These are phyloP conservation scores for Hyphopichia wangnamkhiaoensis DNA, from an alignment of 1,139 yeast species.

Conservation along the genomic window DNA sequence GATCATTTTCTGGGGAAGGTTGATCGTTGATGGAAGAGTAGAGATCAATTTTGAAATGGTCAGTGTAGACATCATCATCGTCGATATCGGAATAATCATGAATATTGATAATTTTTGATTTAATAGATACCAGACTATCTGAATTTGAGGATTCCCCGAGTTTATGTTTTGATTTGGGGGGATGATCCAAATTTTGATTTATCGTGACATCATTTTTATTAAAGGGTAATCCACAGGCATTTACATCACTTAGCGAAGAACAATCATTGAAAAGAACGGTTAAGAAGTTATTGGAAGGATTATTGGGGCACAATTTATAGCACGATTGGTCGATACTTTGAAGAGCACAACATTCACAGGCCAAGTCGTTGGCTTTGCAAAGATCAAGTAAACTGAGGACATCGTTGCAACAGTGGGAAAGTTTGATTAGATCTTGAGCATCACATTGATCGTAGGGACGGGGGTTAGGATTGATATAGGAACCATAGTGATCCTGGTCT, in stretches of 20 bases:
- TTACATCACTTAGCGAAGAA: conserved; percentile 45
- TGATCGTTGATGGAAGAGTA: too few relatives aligned
- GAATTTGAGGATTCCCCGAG: conserved; percentile 1
- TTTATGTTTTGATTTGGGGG: conserved; percentile 4
- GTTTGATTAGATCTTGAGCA: conserved; percentile 43
- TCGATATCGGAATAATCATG: too few relatives aligned
- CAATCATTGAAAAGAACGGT: conserved; percentile 49
- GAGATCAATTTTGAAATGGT: neutral
- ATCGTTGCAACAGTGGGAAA: conserved; percentile 48
- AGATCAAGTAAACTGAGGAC: conserved; percentile 45
- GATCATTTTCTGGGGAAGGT: too few relatives aligned
- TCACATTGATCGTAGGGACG: conserved; percentile 37
- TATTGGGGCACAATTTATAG: conserved; percentile 50
- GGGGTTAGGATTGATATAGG: conserved; percentile 50
- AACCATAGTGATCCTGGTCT: conserved; percentile 32
- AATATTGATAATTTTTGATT: conserved; percentile 10
- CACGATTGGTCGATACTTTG: conserved; percentile 48
- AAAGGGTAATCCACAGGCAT: conserved; percentile 53
- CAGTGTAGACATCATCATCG: neutral
- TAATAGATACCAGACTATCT: conserved; percentile 6
- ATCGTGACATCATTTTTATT: conserved; percentile 33
- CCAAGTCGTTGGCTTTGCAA: conserved; percentile 53
- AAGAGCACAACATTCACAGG: conserved; percentile 58
- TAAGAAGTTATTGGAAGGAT: conserved; percentile 48
- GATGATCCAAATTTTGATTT: neutral